Evolutionary conservation across 371 early-diverging fungal species (phyloP).

Genomic region (Capillidium heterosporum): DNA sequence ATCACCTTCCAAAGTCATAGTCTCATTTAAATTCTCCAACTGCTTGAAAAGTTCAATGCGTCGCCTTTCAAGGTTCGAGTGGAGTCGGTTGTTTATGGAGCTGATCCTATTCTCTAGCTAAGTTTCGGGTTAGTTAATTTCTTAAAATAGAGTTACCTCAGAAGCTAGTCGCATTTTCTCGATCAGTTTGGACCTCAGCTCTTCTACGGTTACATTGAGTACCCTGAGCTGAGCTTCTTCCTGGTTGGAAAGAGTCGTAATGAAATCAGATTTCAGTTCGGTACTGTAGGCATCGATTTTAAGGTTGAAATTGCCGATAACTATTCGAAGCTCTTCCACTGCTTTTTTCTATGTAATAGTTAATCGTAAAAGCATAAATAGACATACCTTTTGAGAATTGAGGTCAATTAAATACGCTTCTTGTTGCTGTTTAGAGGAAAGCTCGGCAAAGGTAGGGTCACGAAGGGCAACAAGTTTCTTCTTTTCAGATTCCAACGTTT

Average conservation of each 20-base stretch:
- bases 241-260: slow-evolving; percentile 22
- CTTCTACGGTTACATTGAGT: slow-evolving; percentile 27
- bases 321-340: slow-evolving; percentile 16
- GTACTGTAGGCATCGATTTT: slow-evolving; percentile 30
- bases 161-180: no score
- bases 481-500: slow-evolving; percentile 23
- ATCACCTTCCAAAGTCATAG: slow-evolving; percentile 10
- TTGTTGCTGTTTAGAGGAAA: slow-evolving; percentile 27
- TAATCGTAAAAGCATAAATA: not conserved
- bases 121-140: not conserved
- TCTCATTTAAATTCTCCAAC: slow-evolving; percentile 22
- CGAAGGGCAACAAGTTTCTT: slow-evolving; percentile 25
- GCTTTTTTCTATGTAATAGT: slow-evolving; percentile 15
- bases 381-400: slow-evolving; percentile 20
- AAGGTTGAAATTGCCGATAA: slow-evolving; percentile 21
- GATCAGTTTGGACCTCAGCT: slow-evolving; percentile 21
- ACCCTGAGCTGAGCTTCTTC: slow-evolving; percentile 32
- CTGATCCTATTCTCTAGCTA: slow-evolving; percentile 41
- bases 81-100: slow-evolving; percentile 47
- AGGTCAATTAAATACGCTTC: slow-evolving; percentile 24
- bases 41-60: slow-evolving; percentile 30
- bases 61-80: slow-evolving; percentile 36
- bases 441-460: slow-evolving; percentile 27
- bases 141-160: no score
- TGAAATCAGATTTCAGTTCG: slow-evolving; percentile 35